phyloP scores from a whole-genome alignment of 2,329 filamentous ascomycete genomes.

The Exserohilum turcica region DNA sequence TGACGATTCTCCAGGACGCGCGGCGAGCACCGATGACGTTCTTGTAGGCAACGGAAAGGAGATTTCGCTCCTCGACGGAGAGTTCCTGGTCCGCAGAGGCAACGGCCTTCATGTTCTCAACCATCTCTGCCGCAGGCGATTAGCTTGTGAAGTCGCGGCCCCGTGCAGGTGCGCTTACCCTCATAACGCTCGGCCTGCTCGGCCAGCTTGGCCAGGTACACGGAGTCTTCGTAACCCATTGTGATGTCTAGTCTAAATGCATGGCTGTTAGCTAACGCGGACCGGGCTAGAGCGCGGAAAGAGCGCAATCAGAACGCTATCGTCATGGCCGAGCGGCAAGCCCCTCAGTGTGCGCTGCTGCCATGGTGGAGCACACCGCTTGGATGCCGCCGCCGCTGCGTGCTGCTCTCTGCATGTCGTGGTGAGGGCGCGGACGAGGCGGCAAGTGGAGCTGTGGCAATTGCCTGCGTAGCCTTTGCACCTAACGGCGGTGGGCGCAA shows the following conservation, averaged over 20 bases:
- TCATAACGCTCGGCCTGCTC: constrained; percentile 99
- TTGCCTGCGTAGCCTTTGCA: constrained; percentile 28
- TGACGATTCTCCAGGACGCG: constrained; percentile 98
- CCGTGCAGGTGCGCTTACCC: constrained; percentile 61
- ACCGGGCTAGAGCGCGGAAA: constrained; percentile 17
- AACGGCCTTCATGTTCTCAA: constrained; percentile 99
- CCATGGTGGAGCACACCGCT: constrained; percentile 13
- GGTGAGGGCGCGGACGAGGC: not conserved
- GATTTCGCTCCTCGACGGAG: constrained; percentile 92
- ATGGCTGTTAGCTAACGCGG: constrained; percentile 31
- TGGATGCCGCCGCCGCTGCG: not conserved
- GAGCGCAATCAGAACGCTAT: constrained; percentile 14
- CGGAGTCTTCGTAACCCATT: constrained; percentile 99
- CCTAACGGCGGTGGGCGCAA: constrained; percentile 30
- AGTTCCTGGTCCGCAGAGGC: constrained; percentile 74
- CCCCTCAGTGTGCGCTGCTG: constrained; percentile 26
- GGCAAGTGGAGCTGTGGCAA: constrained; percentile 17
- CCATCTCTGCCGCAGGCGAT: constrained; percentile 75
- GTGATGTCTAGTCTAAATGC: constrained; percentile 53
- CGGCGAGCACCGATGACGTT: constrained; percentile 96
- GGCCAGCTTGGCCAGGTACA: constrained; percentile 99
- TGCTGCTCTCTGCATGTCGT: not conserved
- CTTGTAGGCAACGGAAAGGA: constrained; percentile 98
- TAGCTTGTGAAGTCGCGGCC: constrained; percentile 18
- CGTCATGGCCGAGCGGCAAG: constrained; percentile 21